Percentiles rank a stretch among this genome's conserved stretches.
These are phyloP conservation scores for Mycena galopus DNA, from an alignment of 768 basidiomycete genomes.

Conservation along the genomic window DNA sequence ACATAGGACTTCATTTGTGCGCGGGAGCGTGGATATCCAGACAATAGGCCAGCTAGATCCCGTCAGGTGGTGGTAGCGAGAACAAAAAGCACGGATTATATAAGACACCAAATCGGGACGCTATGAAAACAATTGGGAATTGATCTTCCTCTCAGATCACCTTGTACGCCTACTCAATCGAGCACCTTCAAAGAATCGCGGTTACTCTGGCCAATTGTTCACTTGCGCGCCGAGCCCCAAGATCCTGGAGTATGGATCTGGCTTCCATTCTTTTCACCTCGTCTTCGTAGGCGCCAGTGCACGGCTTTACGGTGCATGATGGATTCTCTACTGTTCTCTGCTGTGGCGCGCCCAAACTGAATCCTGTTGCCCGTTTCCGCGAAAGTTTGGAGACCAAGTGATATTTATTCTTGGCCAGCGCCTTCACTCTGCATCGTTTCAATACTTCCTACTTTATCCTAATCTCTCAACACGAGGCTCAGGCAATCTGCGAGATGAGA, in stretches of 20 bases:
- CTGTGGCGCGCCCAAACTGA: background rate
- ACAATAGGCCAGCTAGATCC: background rate
- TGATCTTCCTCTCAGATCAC: slow-evolving; percentile 4
- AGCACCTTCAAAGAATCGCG: slow-evolving; percentile 10
- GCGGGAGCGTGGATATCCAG: background rate
- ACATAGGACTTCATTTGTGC: slow-evolving; percentile 17
- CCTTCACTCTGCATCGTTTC: background rate
- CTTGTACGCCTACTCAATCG: slow-evolving; percentile 13
- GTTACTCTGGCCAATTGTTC: slow-evolving; percentile 10
- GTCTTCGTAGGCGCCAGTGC: background rate
- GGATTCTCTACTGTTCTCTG: background rate
- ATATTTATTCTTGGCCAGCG: background rate
- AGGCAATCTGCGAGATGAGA: too few relatives aligned
- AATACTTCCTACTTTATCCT: too few relatives aligned
- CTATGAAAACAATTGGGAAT: slow-evolving; percentile 8
- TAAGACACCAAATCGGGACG: slow-evolving; percentile 15
- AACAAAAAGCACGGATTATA: slow-evolving; percentile 1
- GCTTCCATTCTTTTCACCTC: slow-evolving; percentile 9
- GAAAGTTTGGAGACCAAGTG: background rate
- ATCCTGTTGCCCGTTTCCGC: too few relatives aligned
- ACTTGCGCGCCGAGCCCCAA: background rate
- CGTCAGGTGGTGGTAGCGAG: background rate
- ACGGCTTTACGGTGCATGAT: background rate
- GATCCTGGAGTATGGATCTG: background rate
- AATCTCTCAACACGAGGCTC: too few relatives aligned